phyloP scores from a whole-genome alignment of 345 rosid species.

The Euphorbia peplus region DNA sequence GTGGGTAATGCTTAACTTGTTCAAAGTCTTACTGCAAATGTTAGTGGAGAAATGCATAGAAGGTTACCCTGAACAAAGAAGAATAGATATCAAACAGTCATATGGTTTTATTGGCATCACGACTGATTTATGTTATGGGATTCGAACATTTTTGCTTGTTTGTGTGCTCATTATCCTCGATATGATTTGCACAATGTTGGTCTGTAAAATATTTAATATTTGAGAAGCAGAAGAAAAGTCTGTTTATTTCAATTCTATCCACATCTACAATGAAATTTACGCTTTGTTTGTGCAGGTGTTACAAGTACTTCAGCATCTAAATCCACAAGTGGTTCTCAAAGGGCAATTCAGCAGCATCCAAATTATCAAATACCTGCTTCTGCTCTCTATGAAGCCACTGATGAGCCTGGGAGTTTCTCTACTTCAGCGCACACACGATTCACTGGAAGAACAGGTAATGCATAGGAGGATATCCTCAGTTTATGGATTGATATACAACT shows the following conservation, averaged over 20 bases:
- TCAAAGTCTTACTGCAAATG: not conserved
- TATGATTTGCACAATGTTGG: not conserved
- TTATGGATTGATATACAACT: not conserved
- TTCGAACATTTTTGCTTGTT: not conserved
- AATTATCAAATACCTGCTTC: conserved; percentile 87
- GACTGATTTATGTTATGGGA: not conserved
- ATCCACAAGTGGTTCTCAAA: conserved; percentile 37
- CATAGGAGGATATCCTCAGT: conserved; percentile 15
- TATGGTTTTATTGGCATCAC: too few species aligned
- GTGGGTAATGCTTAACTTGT: not conserved
- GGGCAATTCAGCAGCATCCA: conserved; percentile 50
- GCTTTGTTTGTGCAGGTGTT: conserved; percentile 34
- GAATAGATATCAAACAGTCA: too few species aligned
- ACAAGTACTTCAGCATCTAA: conserved; percentile 45
- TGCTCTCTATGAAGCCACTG: conserved; percentile 67
- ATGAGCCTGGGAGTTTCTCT: conserved; percentile 41
- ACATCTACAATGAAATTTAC: conserved; percentile 8
- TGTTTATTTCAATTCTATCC: not conserved
- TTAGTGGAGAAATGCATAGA: not conserved
- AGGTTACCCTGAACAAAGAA: too few species aligned
- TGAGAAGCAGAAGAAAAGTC: not conserved
- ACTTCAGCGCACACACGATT: conserved; percentile 36
- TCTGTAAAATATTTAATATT: not conserved
- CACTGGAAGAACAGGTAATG: conserved; percentile 45
- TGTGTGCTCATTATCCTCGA: not conserved